These are phyloP conservation scores for Fermentozyma sake DNA, from an alignment of 1,139 yeast species.

Conservation along the genomic window DNA sequence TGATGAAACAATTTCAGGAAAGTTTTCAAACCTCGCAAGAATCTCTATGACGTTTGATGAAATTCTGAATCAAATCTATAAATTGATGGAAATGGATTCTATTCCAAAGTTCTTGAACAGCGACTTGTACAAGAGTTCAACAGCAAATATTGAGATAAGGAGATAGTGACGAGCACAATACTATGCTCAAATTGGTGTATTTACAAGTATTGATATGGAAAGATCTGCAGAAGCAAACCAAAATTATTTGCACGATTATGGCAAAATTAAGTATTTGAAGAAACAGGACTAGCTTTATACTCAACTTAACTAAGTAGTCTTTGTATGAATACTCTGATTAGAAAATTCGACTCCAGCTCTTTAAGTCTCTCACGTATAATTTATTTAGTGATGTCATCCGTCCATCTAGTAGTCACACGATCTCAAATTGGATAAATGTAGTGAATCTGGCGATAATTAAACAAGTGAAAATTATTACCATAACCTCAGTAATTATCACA, in stretches of 20 bases:
- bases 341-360: too few species aligned
- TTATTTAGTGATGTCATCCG: too few species aligned
- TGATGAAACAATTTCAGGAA: background rate
- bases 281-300: too few species aligned
- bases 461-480: too few species aligned
- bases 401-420: too few species aligned
- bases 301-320: too few species aligned
- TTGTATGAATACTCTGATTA: too few species aligned
- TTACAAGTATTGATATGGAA: conserved; percentile 1
- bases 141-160: conserved; percentile 9
- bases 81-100: conserved; percentile 70
- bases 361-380: too few species aligned
- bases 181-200: conserved; percentile 2
- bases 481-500: too few species aligned
- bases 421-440: too few species aligned
- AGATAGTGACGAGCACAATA: background rate
- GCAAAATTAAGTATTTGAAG: too few species aligned
- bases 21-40: conserved; percentile 9
- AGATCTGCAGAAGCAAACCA: background rate
- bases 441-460: background rate
- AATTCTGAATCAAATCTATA: conserved; percentile 45
- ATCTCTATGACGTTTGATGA: conserved; percentile 35
- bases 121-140: conserved; percentile 15
- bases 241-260: too few species aligned
- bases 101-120: conserved; percentile 60